A percentile compares a stretch with the other conserved stretches of the same genome.
phyloP scores from a whole-genome alignment of 139 green algal species.

The Microglena sp. region DNA sequence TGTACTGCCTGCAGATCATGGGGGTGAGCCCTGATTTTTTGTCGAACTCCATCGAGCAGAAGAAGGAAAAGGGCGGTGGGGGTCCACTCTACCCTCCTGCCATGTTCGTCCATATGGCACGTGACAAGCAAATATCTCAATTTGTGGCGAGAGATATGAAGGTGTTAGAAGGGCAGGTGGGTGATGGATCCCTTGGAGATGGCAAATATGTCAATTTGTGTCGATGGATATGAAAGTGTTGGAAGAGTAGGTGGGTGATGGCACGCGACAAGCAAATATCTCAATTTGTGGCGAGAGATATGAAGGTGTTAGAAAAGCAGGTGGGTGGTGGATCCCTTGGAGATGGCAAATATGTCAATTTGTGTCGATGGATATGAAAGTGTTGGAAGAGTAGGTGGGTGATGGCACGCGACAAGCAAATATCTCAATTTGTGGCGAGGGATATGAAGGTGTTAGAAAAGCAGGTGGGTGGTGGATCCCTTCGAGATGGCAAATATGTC shows the following conservation, averaged over 20 bases:
- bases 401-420: slow-evolving; percentile 46
- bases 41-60: not conserved
- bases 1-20: slow-evolving; percentile 56
- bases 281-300: slow-evolving; percentile 16
- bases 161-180: slow-evolving; percentile 17
- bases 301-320: slow-evolving; percentile 15
- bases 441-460: slow-evolving; percentile 19
- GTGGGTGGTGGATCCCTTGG: too few species aligned
- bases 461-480: too few species aligned
- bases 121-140: slow-evolving; percentile 22
- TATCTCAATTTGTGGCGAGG: slow-evolving; percentile 13
- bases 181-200: too few species aligned
- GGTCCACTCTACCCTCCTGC: slow-evolving; percentile 35
- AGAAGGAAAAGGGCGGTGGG: not conserved
- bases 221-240: too few species aligned
- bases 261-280: slow-evolving; percentile 28
- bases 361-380: too few species aligned
- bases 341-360: too few species aligned
- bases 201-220: too few species aligned
- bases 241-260: too few species aligned
- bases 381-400: too few species aligned
- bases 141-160: slow-evolving; percentile 24
- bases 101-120: slow-evolving; percentile 55
- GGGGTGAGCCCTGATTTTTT: slow-evolving; percentile 14
- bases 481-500: too few species aligned